Conservation (phyloP, 208 protist genomes). For the Leishmania arabica region DNA sequence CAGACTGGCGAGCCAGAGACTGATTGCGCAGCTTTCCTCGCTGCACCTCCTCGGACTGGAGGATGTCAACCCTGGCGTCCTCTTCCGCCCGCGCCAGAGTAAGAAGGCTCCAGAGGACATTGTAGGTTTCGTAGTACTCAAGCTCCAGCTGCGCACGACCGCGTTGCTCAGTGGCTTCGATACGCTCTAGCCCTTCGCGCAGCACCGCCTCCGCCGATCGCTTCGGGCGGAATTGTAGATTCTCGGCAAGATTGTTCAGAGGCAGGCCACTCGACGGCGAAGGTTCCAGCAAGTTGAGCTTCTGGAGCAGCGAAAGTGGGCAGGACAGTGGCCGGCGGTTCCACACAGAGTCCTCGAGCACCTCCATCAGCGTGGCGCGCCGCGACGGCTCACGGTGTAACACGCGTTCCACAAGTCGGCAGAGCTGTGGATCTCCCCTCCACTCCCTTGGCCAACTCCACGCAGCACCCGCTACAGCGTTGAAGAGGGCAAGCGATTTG, state of each 20-base stretch:
- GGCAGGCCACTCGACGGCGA: slow-evolving; percentile 20
- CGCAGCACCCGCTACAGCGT: slow-evolving; percentile 65
- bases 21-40: slow-evolving; percentile 44
- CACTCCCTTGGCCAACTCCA: slow-evolving; percentile 83
- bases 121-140: slow-evolving; percentile 62
- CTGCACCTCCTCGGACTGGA: slow-evolving; percentile 41
- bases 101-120: slow-evolving; percentile 42
- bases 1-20: slow-evolving; percentile 17
- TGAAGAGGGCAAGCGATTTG: slow-evolving; percentile 75
- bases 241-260: slow-evolving; percentile 51
- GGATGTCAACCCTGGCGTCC: slow-evolving; percentile 31
- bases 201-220: slow-evolving; percentile 42
- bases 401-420: slow-evolving; percentile 65
- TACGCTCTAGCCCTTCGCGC: slow-evolving; percentile 42
- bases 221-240: slow-evolving; percentile 38
- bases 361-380: slow-evolving; percentile 69
- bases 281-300: slow-evolving; percentile 71
- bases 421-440: slow-evolving; percentile 61
- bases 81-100: slow-evolving; percentile 41
- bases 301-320: slow-evolving; percentile 76
- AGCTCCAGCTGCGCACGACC: slow-evolving; percentile 60
- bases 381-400: slow-evolving; percentile 49
- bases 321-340: slow-evolving; percentile 79
- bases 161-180: slow-evolving; percentile 62
- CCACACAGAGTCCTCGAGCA: slow-evolving; percentile 83